These are phyloP conservation scores for Apiotrichum veenhuisii DNA, from an alignment of 1,284 basidiomycete species.

Conservation along the genomic window DNA sequence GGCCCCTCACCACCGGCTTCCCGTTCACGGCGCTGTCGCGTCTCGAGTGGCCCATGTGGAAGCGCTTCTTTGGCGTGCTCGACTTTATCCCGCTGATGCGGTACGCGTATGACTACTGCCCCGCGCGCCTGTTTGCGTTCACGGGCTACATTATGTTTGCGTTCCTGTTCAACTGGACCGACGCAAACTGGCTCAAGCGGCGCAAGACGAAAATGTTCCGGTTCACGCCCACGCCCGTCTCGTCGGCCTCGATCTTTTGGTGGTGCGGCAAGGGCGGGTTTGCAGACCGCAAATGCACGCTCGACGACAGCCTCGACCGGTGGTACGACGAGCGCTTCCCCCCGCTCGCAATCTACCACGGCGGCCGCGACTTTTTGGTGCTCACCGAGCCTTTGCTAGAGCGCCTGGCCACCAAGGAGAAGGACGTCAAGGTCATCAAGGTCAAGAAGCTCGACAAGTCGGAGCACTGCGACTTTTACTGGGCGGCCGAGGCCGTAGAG, in stretches of 20 bases:
- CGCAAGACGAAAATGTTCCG: constrained; percentile 63
- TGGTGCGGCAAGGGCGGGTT: constrained; percentile 62
- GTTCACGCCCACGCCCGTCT: constrained; percentile 61
- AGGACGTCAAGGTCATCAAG: constrained; percentile 55
- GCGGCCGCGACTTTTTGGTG: constrained; percentile 55
- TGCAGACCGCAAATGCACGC: constrained; percentile 57
- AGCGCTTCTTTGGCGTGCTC: constrained; percentile 57
- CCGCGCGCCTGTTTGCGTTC: constrained; percentile 51
- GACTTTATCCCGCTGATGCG: constrained; percentile 64
- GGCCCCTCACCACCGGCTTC: constrained; percentile 59
- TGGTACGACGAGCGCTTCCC: constrained; percentile 61
- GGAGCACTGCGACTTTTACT: constrained; percentile 55
- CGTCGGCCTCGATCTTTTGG: constrained; percentile 56
- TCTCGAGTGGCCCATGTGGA: constrained; percentile 58
- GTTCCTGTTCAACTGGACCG: constrained; percentile 59
- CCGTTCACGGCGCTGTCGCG: constrained; percentile 56
- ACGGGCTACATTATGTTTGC: constrained; percentile 58
- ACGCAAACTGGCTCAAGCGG: constrained; percentile 58
- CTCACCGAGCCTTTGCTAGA: constrained; percentile 55
- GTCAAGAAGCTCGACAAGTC: constrained; percentile 54
- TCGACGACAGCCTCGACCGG: constrained; percentile 54
- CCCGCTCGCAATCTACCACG: constrained; percentile 57
- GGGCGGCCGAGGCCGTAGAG: constrained; percentile 61
- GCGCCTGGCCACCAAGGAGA: constrained; percentile 52
- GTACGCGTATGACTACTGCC: constrained; percentile 58